Conservation (phyloP, 352 stramenopile species). For the Blastocystis sp. region DNA sequence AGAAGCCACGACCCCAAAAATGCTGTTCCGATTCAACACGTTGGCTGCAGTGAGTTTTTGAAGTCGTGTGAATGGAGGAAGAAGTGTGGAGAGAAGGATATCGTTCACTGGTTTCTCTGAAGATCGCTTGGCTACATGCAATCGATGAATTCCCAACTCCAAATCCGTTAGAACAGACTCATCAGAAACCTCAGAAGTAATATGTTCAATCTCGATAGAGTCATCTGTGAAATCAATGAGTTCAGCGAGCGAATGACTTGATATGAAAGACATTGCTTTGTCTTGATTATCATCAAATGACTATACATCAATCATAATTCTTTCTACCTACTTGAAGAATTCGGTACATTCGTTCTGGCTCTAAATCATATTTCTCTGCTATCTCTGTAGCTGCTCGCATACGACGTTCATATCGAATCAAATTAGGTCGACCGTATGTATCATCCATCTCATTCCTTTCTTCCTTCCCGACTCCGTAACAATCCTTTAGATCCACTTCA, state of each 20-base stretch:
- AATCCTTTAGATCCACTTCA: background rate
- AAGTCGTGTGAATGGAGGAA: conserved; percentile 21
- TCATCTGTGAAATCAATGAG: background rate
- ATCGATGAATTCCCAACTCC: conserved; percentile 8
- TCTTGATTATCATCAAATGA: conserved; percentile 18
- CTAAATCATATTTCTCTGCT: background rate
- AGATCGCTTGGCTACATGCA: background rate
- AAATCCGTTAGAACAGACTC: conserved; percentile 19
- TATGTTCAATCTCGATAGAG: background rate
- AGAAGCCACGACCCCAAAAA: conserved; percentile 22
- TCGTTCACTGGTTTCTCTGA: background rate
- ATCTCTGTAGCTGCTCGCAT: background rate
- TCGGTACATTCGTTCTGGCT: background rate
- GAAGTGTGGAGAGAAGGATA: background rate
- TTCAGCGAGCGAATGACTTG: background rate
- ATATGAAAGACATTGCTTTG: background rate
- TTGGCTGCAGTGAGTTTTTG: background rate
- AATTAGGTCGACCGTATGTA: background rate
- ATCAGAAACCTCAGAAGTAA: background rate
- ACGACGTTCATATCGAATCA: conserved; percentile 29
- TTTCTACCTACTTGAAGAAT: background rate
- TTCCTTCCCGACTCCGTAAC: conserved; percentile 31
- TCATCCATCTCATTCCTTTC: conserved; percentile 24
- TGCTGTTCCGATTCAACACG: background rate
- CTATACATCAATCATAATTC: background rate